Evolutionary conservation across 1,139 yeast species (phyloP), one percentile per base, ranked within the genome.

Genomic region (Taiozyma sp.): DNA sequence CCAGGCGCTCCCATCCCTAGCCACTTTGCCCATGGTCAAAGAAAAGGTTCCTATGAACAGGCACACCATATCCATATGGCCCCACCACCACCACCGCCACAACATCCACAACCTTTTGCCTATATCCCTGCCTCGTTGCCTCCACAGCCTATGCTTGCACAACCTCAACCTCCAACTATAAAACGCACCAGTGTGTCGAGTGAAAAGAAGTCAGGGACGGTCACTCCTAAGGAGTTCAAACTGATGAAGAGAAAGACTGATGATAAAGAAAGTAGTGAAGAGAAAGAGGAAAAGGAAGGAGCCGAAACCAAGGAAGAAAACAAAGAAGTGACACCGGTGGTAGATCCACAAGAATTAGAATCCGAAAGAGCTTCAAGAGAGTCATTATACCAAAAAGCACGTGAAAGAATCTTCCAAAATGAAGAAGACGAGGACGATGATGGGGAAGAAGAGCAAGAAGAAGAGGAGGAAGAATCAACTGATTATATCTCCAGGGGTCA

Each of bases 361-460:
- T 59, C 51, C 4, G 59, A 54, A 29, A 48, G 64, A 14, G 66
- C 65, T 10, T 54, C 64, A 1, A 58, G 74, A 48, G 76, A 74
- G 51, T 76, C 74, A 12, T 66, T 72, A 24, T 76, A 77, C 57
- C 70, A 70, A 58, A 70, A 70, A 57, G 72, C 76, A 12, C 64
- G 82, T 45, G 78, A 76, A 32, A 66, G 76, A 49, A 78, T 78
- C 12, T 77, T 78, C 60, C 70, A 69, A 27, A 67, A 57, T 4
- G 65, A 61, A 1, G 71, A 63, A 8, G 66, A 63, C 12, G 68
- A 60, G 2, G 68, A 67, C 3, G 67, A 63, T 3, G 70, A 64
- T 2, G 65, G 61, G 4, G 68, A 58, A 6, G 67, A 62, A 4
- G 57, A 50, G 4, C 53, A 51, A 2, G 52, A 47, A 4, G 40